phyloP scores from a whole-genome alignment of 495 filamentous ascomycete genomes.

The Xylaria acuta region DNA sequence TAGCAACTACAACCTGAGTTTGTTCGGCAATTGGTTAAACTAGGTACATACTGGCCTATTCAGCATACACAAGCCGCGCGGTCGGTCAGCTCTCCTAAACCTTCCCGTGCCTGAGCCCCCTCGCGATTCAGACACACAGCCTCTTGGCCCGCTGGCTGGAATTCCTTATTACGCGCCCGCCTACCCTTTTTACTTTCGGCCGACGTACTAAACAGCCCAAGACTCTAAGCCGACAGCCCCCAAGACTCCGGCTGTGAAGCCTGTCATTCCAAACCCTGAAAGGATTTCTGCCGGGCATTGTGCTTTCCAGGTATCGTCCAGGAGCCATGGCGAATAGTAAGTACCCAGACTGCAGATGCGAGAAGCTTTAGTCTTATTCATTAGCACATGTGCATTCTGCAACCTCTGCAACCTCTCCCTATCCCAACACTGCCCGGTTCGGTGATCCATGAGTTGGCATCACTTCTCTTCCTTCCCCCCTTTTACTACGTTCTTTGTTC shows the following conservation, averaged over 20 bases:
- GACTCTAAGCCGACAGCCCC: constrained; percentile 13
- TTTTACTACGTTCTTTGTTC: constrained; percentile 6
- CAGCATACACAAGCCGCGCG: neutral
- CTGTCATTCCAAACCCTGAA: constrained; percentile 12
- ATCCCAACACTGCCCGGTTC: constrained; percentile 13
- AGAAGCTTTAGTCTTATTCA: constrained; percentile 6
- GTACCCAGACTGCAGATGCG: neutral
- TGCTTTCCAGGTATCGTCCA: constrained; percentile 15
- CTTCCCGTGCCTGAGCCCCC: neutral
- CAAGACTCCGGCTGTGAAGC: constrained; percentile 14
- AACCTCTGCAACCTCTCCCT: too few species aligned
- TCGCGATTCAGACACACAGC: constrained; percentile 22
- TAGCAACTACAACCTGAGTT: neutral
- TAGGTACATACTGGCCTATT: neutral
- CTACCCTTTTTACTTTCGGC: constrained; percentile 11
- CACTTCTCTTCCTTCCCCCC: neutral
- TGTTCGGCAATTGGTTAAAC: neutral
- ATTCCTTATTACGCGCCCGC: neutral
- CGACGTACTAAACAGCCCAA: constrained; percentile 10
- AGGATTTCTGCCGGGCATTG: neutral
- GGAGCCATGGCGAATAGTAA: constrained; percentile 22
- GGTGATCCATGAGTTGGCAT: neutral
- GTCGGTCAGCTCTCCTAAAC: constrained; percentile 12
- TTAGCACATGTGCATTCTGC: neutral
- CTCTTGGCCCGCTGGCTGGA: constrained; percentile 21